Conservation (phyloP, 2,329 filamentous ascomycete species). For the Penicillium sclerotigenum region DNA sequence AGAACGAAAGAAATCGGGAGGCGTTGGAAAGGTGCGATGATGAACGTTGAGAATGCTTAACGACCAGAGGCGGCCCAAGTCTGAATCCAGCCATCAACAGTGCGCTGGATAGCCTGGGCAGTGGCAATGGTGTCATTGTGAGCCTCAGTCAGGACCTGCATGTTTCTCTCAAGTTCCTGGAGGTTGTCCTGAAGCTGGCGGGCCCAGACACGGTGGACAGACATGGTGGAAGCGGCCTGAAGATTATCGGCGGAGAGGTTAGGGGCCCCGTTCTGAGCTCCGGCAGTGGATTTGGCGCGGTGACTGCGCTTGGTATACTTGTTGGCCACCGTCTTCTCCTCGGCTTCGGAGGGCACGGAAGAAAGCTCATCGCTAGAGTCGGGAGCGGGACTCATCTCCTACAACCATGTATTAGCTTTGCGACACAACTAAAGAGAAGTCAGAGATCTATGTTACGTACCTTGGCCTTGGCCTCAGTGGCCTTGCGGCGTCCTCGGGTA, state of each 20-base stretch:
- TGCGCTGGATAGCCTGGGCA: conserved; percentile 13
- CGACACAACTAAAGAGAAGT: neutral
- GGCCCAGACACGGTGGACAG: conserved; percentile 53
- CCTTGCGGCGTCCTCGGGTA: neutral
- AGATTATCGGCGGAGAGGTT: conserved; percentile 12
- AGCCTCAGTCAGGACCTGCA: conserved; percentile 43
- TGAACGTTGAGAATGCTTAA: neutral
- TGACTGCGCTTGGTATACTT: neutral
- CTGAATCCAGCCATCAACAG: conserved; percentile 23
- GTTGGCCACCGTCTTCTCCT: neutral
- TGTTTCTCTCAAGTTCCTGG: conserved; percentile 56
- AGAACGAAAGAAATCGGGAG: neutral
- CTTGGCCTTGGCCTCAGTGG: neutral
- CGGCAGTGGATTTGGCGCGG: neutral
- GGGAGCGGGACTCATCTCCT: neutral
- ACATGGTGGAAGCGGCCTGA: conserved; percentile 22
- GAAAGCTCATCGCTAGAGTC: conserved; percentile 1
- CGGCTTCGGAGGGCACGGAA: neutral
- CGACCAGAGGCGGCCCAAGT: conserved; percentile 14
- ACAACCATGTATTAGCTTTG: neutral
- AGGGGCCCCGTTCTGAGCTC: neutral
- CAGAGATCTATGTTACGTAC: neutral
- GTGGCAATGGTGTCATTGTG: conserved; percentile 6
- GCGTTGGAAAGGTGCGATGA: neutral
- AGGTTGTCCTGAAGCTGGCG: conserved; percentile 58